A percentile compares a stretch with the other conserved stretches of the same genome.
phyloP scores from a whole-genome alignment of 441 rosid genomes.

The Pelargonium exstipulatum region DNA sequence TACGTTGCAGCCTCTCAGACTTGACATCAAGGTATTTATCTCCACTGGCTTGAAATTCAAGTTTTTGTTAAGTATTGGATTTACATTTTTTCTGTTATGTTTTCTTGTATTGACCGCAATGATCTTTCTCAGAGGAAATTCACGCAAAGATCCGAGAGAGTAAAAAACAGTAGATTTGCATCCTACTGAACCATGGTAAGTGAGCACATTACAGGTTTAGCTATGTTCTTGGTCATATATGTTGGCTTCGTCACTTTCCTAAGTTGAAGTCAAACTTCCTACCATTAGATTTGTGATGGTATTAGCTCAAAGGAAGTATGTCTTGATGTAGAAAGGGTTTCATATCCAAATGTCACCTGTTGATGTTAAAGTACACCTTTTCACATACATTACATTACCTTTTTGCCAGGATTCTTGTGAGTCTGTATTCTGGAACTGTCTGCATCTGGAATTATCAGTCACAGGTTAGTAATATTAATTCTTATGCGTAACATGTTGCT shows the following conservation, averaged over 20 bases:
- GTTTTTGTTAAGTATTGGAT: constrained; percentile 6
- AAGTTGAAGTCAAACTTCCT: background rate
- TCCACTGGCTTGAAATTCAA: constrained; percentile 11
- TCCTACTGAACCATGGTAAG: constrained; percentile 88
- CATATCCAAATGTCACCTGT: background rate
- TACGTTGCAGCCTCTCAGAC: constrained; percentile 53
- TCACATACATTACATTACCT: background rate
- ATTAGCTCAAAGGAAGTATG: background rate
- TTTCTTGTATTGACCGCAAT: constrained; percentile 16
- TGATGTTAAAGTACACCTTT: background rate
- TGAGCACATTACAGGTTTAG: background rate
- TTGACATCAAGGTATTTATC: constrained; percentile 54
- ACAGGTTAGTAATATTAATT: constrained; percentile 38
- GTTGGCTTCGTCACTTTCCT: background rate
- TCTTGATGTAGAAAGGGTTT: background rate
- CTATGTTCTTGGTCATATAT: background rate
- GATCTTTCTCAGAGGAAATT: constrained; percentile 53
- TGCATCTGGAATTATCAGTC: constrained; percentile 78
- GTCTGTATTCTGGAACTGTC: constrained; percentile 71
- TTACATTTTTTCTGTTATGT: background rate
- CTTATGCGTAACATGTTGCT: background rate
- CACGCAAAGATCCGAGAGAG: constrained; percentile 77
- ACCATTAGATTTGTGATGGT: background rate
- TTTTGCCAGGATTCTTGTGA: constrained; percentile 52
- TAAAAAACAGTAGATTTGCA: constrained; percentile 85